phyloP scores from a whole-genome alignment of 495 filamentous ascomycete genomes.

The Penicillium silybi region DNA sequence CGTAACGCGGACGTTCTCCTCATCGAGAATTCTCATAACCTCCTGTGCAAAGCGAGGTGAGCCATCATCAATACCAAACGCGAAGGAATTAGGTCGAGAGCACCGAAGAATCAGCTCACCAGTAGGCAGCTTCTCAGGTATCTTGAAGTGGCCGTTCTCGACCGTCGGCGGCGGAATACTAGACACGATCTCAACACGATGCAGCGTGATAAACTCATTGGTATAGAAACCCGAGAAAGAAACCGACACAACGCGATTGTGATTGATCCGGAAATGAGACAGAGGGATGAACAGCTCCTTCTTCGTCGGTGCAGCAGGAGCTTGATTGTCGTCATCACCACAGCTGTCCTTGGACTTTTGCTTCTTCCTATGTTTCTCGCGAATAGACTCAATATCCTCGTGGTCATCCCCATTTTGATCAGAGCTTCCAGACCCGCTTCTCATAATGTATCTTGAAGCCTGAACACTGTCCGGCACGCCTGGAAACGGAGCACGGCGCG shows the following conservation, averaged over 20 bases:
- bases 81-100: conserved; percentile 68
- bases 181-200: conserved; percentile 61
- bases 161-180: conserved; percentile 37
- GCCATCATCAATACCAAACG: conserved; percentile 80
- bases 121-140: conserved; percentile 60
- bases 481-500: conserved; percentile 58
- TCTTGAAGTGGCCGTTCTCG: conserved; percentile 31
- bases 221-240: conserved; percentile 68
- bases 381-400: neutral
- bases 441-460: conserved; percentile 55
- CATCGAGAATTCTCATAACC: conserved; percentile 62
- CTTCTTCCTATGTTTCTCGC: conserved; percentile 3
- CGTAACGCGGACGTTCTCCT: conserved; percentile 62
- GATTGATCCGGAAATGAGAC: conserved; percentile 67
- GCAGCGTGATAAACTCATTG: conserved; percentile 46
- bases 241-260: conserved; percentile 56
- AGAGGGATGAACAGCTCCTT: conserved; percentile 70
- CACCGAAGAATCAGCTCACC: conserved; percentile 62
- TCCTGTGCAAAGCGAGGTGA: conserved; percentile 56
- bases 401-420: neutral
- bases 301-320: conserved; percentile 4
- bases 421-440: neutral
- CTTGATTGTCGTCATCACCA: neutral
- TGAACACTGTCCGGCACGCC: conserved; percentile 73
- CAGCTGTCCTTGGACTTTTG: conserved; percentile 6